Percentiles rank a stretch among this genome's conserved stretches.
Evolutionary conservation across 2,329 filamentous ascomycete genomes (phyloP).

Genomic region (Microdochium bolleyi): DNA sequence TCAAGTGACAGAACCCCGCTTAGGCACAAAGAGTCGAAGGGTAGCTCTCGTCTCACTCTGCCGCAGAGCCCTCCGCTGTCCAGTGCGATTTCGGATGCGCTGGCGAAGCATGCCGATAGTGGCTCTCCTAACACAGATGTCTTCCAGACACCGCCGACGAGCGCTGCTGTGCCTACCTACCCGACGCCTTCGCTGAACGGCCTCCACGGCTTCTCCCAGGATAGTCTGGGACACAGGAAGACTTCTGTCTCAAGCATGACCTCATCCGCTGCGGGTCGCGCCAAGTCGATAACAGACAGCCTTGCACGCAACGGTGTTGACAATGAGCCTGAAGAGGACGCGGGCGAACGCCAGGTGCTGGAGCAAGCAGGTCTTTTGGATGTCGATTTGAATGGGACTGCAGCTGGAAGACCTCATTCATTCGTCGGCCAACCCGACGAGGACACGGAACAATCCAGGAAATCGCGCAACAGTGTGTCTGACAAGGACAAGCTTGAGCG

Average conservation of each 20-base stretch:
- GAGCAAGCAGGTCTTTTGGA: conserved; percentile 60
- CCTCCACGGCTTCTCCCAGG: conserved; percentile 24
- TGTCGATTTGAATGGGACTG: conserved; percentile 26
- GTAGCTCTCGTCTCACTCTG: conserved; percentile 21
- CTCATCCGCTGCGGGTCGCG: conserved; percentile 1
- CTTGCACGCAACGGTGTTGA: conserved; percentile 22
- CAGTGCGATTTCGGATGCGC: background rate
- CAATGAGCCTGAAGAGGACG: conserved; percentile 46
- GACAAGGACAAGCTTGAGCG: conserved; percentile 43
- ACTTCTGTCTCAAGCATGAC: conserved; percentile 30
- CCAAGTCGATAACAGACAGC: conserved; percentile 25
- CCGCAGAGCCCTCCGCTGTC: conserved; percentile 25
- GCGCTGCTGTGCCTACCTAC: conserved; percentile 25
- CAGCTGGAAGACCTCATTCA: conserved; percentile 1
- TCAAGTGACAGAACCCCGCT: conserved; percentile 10
- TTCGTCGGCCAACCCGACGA: conserved; percentile 19
- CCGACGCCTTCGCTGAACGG: conserved; percentile 35
- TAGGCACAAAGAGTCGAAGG: conserved; percentile 22
- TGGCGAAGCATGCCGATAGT: conserved; percentile 5
- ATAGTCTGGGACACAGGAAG: conserved; percentile 25
- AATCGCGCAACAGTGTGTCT: conserved; percentile 22
- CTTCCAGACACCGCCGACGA: conserved; percentile 40
- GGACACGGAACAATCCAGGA: conserved; percentile 27
- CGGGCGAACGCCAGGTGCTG: conserved; percentile 59
- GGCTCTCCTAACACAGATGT: conserved; percentile 33